These are phyloP conservation scores for Heterobasidion occidentale DNA, from an alignment of 1,284 basidiomycete genomes.

Conservation along the genomic window DNA sequence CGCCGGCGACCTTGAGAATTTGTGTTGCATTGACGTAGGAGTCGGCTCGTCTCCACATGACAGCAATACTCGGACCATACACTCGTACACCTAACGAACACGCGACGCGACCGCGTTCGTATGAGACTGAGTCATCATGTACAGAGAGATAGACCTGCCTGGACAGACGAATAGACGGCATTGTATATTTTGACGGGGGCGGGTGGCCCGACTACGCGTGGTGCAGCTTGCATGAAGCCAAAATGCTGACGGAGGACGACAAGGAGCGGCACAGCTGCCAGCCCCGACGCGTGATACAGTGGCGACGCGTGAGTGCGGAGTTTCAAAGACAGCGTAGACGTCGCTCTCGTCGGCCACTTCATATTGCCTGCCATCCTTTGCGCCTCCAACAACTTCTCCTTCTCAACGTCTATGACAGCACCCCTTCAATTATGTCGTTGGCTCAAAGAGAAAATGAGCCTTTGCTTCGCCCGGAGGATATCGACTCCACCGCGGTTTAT, in stretches of 20 bases:
- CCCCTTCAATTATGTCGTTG: neutral
- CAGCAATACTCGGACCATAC: constrained; percentile 96
- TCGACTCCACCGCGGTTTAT: constrained; percentile 54
- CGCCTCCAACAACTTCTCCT: neutral
- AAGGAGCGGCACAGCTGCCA: constrained; percentile 1
- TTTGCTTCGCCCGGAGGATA: constrained; percentile 32
- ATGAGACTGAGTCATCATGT: neutral
- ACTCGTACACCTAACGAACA: constrained; percentile 75
- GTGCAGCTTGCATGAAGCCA: constrained; percentile 13
- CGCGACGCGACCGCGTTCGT: constrained; percentile 31
- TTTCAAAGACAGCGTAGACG: constrained; percentile 7
- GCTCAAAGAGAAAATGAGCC: constrained; percentile 21
- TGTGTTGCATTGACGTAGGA: constrained; percentile 98
- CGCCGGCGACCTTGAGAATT: constrained; percentile 97
- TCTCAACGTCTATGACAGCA: neutral
- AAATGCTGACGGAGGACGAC: constrained; percentile 7
- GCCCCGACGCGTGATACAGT: neutral
- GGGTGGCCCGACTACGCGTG: constrained; percentile 34
- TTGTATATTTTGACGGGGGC: constrained; percentile 76
- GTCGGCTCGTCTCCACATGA: constrained; percentile 94
- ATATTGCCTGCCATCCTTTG: neutral
- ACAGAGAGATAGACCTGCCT: constrained; percentile 37
- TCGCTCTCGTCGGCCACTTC: too few relatives aligned
- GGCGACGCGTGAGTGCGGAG: constrained; percentile 11
- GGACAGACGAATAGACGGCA: constrained; percentile 82